Conservation (phyloP, 2,329 filamentous ascomycete genomes). For the Pestalotiopsis sp. region DNA sequence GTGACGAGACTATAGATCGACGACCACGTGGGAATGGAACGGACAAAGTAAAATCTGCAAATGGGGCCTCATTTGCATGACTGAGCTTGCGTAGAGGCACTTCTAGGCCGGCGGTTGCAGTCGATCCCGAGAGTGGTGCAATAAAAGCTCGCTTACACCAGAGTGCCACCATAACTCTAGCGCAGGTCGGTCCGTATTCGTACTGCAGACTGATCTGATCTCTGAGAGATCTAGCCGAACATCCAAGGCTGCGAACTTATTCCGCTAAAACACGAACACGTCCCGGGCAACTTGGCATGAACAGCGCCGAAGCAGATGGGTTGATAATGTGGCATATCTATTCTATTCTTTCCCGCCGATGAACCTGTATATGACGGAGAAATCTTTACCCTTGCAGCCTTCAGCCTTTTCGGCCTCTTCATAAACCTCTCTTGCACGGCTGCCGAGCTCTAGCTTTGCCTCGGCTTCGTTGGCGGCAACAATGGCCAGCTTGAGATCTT, state of each 20-base stretch:
- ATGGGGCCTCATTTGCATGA: too few species aligned
- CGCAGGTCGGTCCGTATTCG: not conserved
- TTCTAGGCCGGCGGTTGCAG: not conserved
- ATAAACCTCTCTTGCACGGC: constrained; percentile 68
- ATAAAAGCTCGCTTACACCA: not conserved
- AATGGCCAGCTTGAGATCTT: constrained; percentile 75
- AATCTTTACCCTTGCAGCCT: constrained; percentile 70
- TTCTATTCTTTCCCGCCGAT: constrained; percentile 55
- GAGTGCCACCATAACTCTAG: not conserved
- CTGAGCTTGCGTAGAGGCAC: not conserved
- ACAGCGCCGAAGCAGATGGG: not conserved
- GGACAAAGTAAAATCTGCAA: too few species aligned
- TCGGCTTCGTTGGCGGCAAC: constrained; percentile 70
- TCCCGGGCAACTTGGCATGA: not conserved
- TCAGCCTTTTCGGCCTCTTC: constrained; percentile 64
- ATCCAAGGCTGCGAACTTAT: not conserved
- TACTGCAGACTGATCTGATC: not conserved
- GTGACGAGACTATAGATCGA: not conserved
- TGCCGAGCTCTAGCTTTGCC: constrained; percentile 66
- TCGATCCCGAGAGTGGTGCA: not conserved
- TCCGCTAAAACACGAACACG: not conserved
- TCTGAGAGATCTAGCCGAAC: not conserved
- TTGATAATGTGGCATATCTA: not conserved
- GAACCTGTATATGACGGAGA: constrained; percentile 80
- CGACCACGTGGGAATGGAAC: too few species aligned